Conservation (phyloP, 1,284 basidiomycete species). For the Rhodotorula sp. region DNA sequence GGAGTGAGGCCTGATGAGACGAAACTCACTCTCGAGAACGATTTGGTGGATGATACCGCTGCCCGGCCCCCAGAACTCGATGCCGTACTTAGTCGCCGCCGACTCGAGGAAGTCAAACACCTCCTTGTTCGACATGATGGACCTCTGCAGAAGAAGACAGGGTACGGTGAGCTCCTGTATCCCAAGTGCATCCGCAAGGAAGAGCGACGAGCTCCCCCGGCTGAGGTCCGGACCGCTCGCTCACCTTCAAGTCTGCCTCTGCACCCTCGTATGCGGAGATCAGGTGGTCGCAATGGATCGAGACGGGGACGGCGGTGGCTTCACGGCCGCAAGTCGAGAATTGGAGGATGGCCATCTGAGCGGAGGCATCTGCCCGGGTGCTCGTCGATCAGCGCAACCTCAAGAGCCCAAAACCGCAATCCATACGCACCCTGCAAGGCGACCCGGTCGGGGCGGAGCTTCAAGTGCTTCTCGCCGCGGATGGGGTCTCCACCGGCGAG, state of each 20-base stretch:
- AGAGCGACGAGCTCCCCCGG: neutral
- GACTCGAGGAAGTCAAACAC: constrained; percentile 98
- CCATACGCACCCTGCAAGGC: constrained; percentile 74
- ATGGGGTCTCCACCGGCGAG: constrained; percentile 64
- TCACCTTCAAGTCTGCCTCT: constrained; percentile 72
- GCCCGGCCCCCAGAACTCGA: constrained; percentile 81
- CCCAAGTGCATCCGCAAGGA: neutral
- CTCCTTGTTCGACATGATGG: constrained; percentile 86
- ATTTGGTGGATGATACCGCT: constrained; percentile 93
- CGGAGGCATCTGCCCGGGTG: constrained; percentile 71
- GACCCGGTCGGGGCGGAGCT: constrained; percentile 85
- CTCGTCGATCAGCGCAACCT: neutral
- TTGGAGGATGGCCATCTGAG: constrained; percentile 90
- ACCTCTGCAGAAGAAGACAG: constrained; percentile 56
- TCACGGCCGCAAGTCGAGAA: constrained; percentile 96
- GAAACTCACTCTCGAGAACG: constrained; percentile 72
- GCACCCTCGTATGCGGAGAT: constrained; percentile 69
- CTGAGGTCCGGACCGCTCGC: neutral
- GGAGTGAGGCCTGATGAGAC: constrained; percentile 60
- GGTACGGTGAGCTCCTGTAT: constrained; percentile 9
- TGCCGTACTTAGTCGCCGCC: constrained; percentile 87
- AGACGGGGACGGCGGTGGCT: constrained; percentile 80
- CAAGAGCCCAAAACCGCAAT: neutral
- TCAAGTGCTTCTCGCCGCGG: constrained; percentile 85
- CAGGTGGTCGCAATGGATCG: constrained; percentile 93